Evolutionary conservation across 1,284 basidiomycete genomes (phyloP), one percentile per base, ranked within the genome.

Genomic region (Farysia itapuensis): DNA sequence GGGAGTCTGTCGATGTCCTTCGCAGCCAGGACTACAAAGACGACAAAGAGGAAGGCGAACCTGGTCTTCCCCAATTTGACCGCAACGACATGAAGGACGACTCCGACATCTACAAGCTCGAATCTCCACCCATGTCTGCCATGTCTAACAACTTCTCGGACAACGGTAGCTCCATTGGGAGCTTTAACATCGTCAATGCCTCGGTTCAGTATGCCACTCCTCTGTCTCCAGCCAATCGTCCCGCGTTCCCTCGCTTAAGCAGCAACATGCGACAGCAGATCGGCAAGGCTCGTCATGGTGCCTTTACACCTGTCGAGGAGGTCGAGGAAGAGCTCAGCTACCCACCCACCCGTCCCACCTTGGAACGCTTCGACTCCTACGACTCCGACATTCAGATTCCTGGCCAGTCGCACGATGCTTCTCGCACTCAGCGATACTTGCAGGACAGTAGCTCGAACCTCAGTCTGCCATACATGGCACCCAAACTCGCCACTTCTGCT

Each of bases 371-470:
- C 47, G 47, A 58, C 37, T 51, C 47, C 13, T 50, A 58, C 37
- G 47, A 51, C 35, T 58, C 54, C 11, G 54, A 51, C 31, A 47
- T 58, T 22, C 47, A 46, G 40, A 33, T 58, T 4, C 54, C 54
- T 11, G 37, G 39, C 23, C 14, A 46, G 36, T 46, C 54, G 28
- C 54, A 58, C 40, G 47, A 58, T 38, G 43, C 47, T 13, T 38
- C 54, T 18, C 43, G 43, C 15, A 58, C 54, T 16, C 54, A 58
- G 37, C 47, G 54, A n/a, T 58, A 58, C 30, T 43, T 58, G 14
- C 54, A 47, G 38, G 54, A 58, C 47, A 58, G 54, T 46, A 51
- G 47, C 31, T 44, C 44, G 45, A 52, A 60, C 42, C 28, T 45
- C 19, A 53, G 44, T 32, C 32, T 60, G 22, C 50, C 57, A n/a